Base-by-base conservation (phyloP, 2,329 filamentous ascomycete genomes). In the Mollisia scopiformis region DNA sequence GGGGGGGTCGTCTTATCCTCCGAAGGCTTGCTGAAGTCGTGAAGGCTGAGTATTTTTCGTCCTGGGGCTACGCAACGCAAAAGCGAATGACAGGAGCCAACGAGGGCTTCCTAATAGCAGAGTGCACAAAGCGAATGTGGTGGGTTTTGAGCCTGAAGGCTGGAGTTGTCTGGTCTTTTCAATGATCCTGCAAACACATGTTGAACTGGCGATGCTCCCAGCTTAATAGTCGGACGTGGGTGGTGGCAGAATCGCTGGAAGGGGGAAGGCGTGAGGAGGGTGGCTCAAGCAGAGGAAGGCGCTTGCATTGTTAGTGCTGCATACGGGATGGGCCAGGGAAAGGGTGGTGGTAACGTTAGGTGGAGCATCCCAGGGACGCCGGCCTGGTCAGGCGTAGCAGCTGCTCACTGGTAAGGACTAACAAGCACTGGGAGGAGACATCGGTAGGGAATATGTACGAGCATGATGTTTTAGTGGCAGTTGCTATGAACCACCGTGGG, bases 71-170 rank as follows among this genome's bases (percentile, higher is more conserved):
- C 59, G 61, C 61, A 65, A 69, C 65, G 67, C 67, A 72, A 73
- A 87, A 89, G 86, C 86, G 86, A 89, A 85, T 87, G 86, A 88
- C 85, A 87, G 86, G 86, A 88, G 86, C 82, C 86, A 79, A 82
- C 86, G 86, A 88, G 86, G 86, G 86, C 85, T 88, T 88, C 86
- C 86, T 86, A 83, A 73, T 59, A 61, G 62, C 61, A 69, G 72
- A 35, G 72, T 74, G 73, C 61, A 64, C 68, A 63, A 70, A 71
- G 71, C 69, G 71, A 72, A 65, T 68, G 71, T 72, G 69, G 66
- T 66, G 64, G 64, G 39, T 51, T 51, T 62, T 52, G 23, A 59
- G 66, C 39, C 37, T 50, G 59, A 54, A 53, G 61, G 55, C 56
- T 54, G 58, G 49, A 54, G 58, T 13, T 55, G 41, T 59, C 51